phyloP scores from a whole-genome alignment of 805 yeast genomes.

The Candida maesae region DNA sequence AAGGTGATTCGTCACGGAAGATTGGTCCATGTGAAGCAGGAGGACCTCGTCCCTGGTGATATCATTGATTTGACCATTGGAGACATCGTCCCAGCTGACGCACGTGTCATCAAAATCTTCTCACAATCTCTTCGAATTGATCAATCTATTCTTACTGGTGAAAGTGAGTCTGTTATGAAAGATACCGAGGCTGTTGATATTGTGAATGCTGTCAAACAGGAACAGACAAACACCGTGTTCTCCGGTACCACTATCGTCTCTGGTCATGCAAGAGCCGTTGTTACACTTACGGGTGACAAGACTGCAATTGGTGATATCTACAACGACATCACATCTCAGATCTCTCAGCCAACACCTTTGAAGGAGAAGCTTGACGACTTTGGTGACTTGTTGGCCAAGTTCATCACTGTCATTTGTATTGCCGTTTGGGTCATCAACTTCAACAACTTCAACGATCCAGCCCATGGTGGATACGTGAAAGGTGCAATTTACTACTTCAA shows the following conservation, averaged over 20 bases:
- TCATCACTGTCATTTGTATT: constrained; percentile 43
- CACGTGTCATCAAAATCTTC: constrained; percentile 35
- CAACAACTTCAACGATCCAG: constrained; percentile 38
- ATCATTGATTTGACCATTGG: constrained; percentile 37
- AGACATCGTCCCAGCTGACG: constrained; percentile 46
- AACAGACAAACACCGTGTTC: constrained; percentile 39
- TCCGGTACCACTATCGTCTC: constrained; percentile 43
- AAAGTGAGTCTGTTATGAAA: constrained; percentile 39
- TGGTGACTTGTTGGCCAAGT: constrained; percentile 39
- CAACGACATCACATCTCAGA: constrained; percentile 40
- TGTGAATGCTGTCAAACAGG: constrained; percentile 34
- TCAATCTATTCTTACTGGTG: constrained; percentile 48
- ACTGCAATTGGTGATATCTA: constrained; percentile 48
- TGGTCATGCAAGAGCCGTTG: constrained; percentile 43
- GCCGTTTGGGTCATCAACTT: constrained; percentile 43
- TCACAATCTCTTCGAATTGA: constrained; percentile 42
- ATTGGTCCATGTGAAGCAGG: constrained; percentile 39
- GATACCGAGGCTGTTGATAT: constrained; percentile 25
- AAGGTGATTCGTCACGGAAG: constrained; percentile 42
- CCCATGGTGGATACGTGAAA: constrained; percentile 39
- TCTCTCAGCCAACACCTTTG: constrained; percentile 34
- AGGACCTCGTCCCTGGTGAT: constrained; percentile 44
- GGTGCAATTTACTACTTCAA: constrained; percentile 48
- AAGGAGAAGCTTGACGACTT: constrained; percentile 35
- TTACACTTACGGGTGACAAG: constrained; percentile 42